These are phyloP conservation scores for Candida jianshihensis DNA, from an alignment of 805 yeast genomes.

Conservation along the genomic window DNA sequence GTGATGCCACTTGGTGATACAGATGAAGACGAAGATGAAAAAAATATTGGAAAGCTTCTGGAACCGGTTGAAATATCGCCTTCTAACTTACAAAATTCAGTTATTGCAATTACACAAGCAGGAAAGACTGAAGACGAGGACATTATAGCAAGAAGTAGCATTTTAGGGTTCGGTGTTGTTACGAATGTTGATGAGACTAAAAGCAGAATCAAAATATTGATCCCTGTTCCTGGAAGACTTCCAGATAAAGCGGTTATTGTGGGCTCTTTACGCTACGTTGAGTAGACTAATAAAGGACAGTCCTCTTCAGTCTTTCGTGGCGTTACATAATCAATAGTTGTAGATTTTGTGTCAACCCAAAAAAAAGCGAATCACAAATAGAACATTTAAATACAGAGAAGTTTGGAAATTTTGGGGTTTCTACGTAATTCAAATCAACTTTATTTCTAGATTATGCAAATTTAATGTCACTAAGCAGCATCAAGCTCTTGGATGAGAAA, in stretches of 20 bases:
- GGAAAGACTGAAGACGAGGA: conserved; percentile 39
- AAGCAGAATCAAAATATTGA: conserved; percentile 57
- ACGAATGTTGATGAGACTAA: conserved; percentile 65
- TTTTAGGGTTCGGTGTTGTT: conserved; percentile 65
- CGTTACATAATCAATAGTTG: no score
- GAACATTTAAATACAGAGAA: not conserved
- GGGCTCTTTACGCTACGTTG: conserved; percentile 78
- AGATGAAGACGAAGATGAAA: conserved; percentile 24
- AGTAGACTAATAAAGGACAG: conserved; percentile 37
- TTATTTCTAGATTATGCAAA: no score
- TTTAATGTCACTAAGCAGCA: not conserved
- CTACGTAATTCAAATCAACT: no score
- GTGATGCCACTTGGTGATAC: conserved; percentile 22
- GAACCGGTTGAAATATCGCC: conserved; percentile 38
- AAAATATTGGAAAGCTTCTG: conserved; percentile 17
- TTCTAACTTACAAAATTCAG: conserved; percentile 62
- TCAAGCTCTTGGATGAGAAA: conserved; percentile 2
- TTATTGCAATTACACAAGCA: conserved; percentile 59
- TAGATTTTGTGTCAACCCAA: not conserved
- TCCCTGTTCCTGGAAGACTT: conserved; percentile 83
- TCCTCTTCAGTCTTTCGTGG: no score
- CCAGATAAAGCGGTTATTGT: conserved; percentile 71
- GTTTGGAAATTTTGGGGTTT: no score
- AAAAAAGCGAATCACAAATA: not conserved
- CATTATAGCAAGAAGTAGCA: conserved; percentile 45